Evolutionary conservation across 169 alveolate genomes (phyloP).

Genomic region (Plasmodium gonderi): DNA sequence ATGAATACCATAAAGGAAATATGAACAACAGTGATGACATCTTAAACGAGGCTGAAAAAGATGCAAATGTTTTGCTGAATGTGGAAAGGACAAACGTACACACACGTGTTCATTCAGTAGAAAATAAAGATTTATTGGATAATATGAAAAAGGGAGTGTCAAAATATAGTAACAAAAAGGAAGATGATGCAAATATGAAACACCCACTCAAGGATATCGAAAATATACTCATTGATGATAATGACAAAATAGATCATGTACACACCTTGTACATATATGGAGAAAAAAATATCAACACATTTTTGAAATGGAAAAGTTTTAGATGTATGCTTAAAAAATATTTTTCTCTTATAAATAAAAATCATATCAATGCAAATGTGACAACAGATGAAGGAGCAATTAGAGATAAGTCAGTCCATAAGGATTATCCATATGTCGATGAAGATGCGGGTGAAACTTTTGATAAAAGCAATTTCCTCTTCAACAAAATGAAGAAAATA

Average conservation of each 20-base stretch:
- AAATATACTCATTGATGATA: background rate
- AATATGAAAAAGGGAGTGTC: background rate
- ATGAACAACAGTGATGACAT: background rate
- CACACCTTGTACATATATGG: slow-evolving; percentile 72
- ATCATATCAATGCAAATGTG: background rate
- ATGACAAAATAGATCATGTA: slow-evolving; percentile 14
- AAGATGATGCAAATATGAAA: background rate
- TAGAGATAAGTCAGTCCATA: background rate
- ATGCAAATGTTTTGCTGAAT: background rate
- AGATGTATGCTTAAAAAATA: slow-evolving; percentile 38
- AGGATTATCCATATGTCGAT: background rate
- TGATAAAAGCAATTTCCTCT: background rate
- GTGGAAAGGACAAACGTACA: background rate
- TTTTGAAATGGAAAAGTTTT: slow-evolving; percentile 56
- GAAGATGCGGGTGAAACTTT: background rate
- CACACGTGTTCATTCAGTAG: background rate
- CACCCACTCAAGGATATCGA: slow-evolving; percentile 25
- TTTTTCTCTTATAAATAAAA: slow-evolving; percentile 13
- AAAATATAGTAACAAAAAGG: too few species aligned
- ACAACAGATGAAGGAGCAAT: background rate
- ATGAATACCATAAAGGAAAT: background rate
- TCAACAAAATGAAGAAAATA: slow-evolving; percentile 10
- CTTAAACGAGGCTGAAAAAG: background rate
- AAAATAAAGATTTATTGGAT: background rate
- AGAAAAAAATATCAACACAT: slow-evolving; percentile 48